Base-by-base conservation (phyloP, 2,329 filamentous ascomycete species). In the Sporothrix euskadiensis region DNA sequence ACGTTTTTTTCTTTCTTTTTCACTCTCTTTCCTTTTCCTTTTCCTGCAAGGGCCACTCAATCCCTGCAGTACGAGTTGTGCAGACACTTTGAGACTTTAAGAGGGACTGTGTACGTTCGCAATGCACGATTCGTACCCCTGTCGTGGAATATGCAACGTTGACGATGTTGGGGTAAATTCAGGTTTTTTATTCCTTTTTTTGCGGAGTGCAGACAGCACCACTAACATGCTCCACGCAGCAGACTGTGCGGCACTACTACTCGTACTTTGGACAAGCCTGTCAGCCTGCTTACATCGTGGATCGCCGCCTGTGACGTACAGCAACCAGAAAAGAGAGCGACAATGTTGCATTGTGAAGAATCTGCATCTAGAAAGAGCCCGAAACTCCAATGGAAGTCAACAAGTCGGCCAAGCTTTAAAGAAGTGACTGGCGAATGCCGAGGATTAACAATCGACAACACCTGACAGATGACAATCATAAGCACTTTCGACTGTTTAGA, bases 81-180 rank as follows among this genome's bases (percentile, higher is more conserved):
- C 65, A 52, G 44, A 52, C 44, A 49, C 10, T 22, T 63, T 19
- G 59, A 41, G 57, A n/a, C 52, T 54, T n/a, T 3, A 22, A 32
- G 16, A 35, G 39, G n/a, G n/a, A n/a, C 30, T 35, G 22, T 32
- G 4, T 32, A 32, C 68, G 30, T 3, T 44, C n/a, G n/a, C n/a
- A 26, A 26, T 26, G 26, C 26, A 26, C 26, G 26, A 26, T 4
- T 9, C 39, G 26, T 16, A 54, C 66, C 66, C 66, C 66, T 69
- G 66, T 69, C 66, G 66, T 54, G 47, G 47, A 54, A 26, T 69
- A 69, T 56, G 47, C 66, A 69, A 69, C 47, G 66, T 69, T 39
- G 66, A 69, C 47, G 66, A 54, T 69, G 26, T 26, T 52, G 65
- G 65, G 65, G 9, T 52, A 12, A 35, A 52, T 52, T 68, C 65